Evolutionary conservation across 164 flowering plant genomes (phyloP).

Genomic region (Vitis labrusca): DNA sequence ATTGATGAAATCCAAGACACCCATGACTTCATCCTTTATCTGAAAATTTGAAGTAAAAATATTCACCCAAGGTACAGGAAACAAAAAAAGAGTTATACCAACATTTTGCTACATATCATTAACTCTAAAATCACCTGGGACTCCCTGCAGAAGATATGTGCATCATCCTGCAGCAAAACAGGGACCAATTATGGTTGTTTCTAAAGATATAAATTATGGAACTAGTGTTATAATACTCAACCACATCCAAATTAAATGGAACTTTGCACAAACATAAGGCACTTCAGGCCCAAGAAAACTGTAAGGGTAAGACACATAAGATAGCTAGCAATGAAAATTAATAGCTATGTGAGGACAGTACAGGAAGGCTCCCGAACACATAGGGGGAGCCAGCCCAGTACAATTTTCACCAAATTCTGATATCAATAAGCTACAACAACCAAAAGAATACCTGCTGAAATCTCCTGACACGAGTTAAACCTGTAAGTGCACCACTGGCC

Average conservation of each 20-base stretch:
- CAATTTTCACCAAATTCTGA: too few species aligned
- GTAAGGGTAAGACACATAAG: too few species aligned
- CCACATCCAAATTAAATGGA: too few species aligned
- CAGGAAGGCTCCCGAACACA: too few species aligned
- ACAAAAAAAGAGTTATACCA: background rate
- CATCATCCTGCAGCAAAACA: slow-evolving; percentile 82
- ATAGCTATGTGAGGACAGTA: too few species aligned
- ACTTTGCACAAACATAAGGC: too few species aligned
- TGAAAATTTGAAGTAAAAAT: slow-evolving; percentile 24
- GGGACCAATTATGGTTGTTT: background rate
- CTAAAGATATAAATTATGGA: background rate
- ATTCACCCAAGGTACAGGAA: background rate
- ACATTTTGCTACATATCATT: background rate
- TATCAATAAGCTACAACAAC: too few species aligned
- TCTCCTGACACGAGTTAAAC: slow-evolving; percentile 95
- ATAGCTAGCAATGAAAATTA: too few species aligned
- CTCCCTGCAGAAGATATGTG: slow-evolving; percentile 96
- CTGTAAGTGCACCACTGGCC: slow-evolving; percentile 98
- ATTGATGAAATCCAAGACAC: slow-evolving; percentile 77
- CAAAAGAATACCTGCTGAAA: slow-evolving; percentile 84
- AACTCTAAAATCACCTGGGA: slow-evolving; percentile 58
- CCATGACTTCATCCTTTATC: slow-evolving; percentile 92
- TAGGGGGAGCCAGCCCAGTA: too few species aligned
- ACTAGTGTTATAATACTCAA: background rate
- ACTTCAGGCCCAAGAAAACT: too few species aligned